Conservation (phyloP, 202 grass and related monocot species). For the Eragrostis tef region DNA sequence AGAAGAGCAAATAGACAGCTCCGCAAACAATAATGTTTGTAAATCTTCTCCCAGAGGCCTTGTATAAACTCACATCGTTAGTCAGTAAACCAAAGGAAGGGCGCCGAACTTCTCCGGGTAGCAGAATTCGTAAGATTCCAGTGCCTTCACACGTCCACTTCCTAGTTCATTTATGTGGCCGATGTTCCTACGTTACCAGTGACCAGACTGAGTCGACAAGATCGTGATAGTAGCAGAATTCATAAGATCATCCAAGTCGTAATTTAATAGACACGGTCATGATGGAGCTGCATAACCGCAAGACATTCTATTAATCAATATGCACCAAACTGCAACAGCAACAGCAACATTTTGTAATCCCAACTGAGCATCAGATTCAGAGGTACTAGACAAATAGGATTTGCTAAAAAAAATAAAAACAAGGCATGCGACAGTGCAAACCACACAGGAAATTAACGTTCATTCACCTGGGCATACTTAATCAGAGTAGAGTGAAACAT, state of each 20-base stretch:
- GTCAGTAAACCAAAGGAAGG: neutral
- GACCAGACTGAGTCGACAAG: too few relatives aligned
- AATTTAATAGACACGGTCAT: too few relatives aligned
- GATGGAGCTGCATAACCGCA: too few relatives aligned
- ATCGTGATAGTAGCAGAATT: too few relatives aligned
- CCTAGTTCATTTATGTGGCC: too few relatives aligned
- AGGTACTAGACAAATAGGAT: neutral
- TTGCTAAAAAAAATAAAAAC: neutral
- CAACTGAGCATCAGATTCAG: neutral
- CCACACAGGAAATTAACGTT: neutral
- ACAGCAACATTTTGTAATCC: neutral
- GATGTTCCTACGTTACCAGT: too few relatives aligned
- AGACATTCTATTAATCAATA: too few relatives aligned
- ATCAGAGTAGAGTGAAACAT: constrained; percentile 1
- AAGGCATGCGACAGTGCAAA: neutral
- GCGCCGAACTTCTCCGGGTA: neutral
- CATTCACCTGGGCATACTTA: constrained; percentile 6
- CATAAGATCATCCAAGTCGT: too few relatives aligned
- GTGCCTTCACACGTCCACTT: neutral
- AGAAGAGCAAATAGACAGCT: neutral
- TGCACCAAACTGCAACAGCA: too few relatives aligned
- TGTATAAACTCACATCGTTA: neutral
- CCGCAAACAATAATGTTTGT: neutral
- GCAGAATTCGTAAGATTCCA: neutral
- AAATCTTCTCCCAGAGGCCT: neutral